Evolutionary conservation across 1,284 basidiomycete species (phyloP).

Genomic region (Malassezia japonica): DNA sequence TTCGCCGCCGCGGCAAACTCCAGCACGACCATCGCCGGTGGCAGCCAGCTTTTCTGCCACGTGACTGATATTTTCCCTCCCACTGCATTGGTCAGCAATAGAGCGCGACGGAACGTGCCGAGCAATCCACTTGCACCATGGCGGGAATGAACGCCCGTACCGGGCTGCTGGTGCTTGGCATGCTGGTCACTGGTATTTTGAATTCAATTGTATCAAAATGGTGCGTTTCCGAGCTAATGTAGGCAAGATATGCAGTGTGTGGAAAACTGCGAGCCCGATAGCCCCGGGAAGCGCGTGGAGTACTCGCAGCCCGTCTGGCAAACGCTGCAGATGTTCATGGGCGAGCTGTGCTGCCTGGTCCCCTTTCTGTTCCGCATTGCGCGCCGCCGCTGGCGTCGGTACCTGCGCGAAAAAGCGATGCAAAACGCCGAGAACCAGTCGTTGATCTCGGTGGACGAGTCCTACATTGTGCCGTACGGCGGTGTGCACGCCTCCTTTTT

Average conservation of each 20-base stretch:
- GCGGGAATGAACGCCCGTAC: background rate
- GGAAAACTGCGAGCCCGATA: conserved; percentile 38
- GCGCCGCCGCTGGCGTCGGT: background rate
- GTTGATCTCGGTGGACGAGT: conserved; percentile 3
- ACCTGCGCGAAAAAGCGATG: background rate
- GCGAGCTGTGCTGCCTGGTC: conserved; percentile 47
- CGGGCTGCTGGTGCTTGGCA: conserved; percentile 50
- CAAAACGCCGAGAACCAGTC: background rate
- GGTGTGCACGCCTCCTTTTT: background rate
- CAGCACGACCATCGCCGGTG: conserved; percentile 31
- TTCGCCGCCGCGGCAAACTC: conserved; percentile 32
- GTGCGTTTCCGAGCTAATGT: background rate
- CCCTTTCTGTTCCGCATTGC: conserved; percentile 20
- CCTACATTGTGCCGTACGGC: background rate
- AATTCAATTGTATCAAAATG: conserved; percentile 47
- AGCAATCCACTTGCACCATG: too few species aligned
- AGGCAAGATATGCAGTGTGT: conserved; percentile 50
- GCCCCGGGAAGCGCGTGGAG: conserved; percentile 23
- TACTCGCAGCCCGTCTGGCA: conserved; percentile 47
- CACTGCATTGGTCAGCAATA: background rate
- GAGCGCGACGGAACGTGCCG: background rate
- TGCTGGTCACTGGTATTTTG: conserved; percentile 52
- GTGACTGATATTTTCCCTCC: background rate
- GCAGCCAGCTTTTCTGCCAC: too few species aligned
- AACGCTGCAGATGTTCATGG: conserved; percentile 49